Conservation (phyloP, 192 early-diverging fungal genomes). For the Podila epicladia region DNA sequence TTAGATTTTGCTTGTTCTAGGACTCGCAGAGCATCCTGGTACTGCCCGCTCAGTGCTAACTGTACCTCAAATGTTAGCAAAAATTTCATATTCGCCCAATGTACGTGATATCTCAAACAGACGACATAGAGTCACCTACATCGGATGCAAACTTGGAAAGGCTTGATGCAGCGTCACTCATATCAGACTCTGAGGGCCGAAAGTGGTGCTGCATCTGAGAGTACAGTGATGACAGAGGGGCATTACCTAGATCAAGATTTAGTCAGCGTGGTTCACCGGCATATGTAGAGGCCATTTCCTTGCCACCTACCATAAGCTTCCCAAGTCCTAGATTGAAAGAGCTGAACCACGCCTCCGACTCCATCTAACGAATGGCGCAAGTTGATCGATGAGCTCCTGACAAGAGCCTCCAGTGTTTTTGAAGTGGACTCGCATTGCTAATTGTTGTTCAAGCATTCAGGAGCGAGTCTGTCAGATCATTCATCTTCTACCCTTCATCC, state of each 20-base stretch:
- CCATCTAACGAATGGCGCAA: slow-evolving; percentile 20
- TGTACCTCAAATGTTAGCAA: not conserved
- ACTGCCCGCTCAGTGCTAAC: slow-evolving; percentile 14
- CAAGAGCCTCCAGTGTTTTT: slow-evolving; percentile 17
- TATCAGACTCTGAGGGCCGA: slow-evolving; percentile 19
- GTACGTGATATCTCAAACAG: not conserved
- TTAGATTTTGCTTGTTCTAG: slow-evolving; percentile 19
- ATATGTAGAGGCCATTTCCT: not conserved
- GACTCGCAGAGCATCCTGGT: slow-evolving; percentile 21
- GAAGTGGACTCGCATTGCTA: slow-evolving; percentile 36
- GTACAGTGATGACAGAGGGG: slow-evolving; percentile 24
- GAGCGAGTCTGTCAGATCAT: not conserved
- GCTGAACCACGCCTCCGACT: slow-evolving; percentile 15
- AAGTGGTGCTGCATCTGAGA: slow-evolving; percentile 38
- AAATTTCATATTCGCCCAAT: not conserved
- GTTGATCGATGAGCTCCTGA: slow-evolving; percentile 32
- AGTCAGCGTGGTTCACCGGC: not conserved
- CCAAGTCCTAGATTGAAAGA: slow-evolving; percentile 35
- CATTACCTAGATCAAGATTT: slow-evolving; percentile 16
- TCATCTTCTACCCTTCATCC: not conserved
- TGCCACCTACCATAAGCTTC: slow-evolving; percentile 22
- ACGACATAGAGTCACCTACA: slow-evolving; percentile 6
- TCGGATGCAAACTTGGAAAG: slow-evolving; percentile 29
- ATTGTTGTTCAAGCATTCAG: not conserved
- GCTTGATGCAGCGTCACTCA: slow-evolving; percentile 22